phyloP scores from a whole-genome alignment of 352 stramenopile genomes.

The Phytophthora macrochlamydospora region DNA sequence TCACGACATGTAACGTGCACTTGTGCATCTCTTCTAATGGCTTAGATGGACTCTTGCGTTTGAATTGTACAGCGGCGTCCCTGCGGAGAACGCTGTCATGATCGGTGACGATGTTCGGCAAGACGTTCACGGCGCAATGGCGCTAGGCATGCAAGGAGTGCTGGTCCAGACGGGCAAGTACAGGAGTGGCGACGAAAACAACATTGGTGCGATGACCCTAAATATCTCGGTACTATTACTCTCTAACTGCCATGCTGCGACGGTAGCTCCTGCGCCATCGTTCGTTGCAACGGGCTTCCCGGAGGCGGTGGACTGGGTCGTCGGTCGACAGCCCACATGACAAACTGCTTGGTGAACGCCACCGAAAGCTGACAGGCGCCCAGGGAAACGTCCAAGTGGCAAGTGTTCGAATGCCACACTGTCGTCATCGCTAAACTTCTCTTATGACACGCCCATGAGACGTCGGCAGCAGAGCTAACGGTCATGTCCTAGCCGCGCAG shows the following conservation, averaged over 20 bases:
- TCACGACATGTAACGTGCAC: slow-evolving; percentile 38
- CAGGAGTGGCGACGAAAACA: slow-evolving; percentile 40
- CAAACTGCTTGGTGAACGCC: neutral
- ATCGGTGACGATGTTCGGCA: slow-evolving; percentile 63
- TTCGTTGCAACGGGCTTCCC: slow-evolving; percentile 36
- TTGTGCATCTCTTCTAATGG: neutral
- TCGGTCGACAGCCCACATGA: slow-evolving; percentile 4
- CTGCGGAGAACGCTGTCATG: slow-evolving; percentile 45
- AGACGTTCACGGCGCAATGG: slow-evolving; percentile 52
- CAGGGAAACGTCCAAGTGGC: too few species aligned
- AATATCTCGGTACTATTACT: neutral
- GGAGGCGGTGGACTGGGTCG: slow-evolving; percentile 38
- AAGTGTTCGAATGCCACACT: too few species aligned
- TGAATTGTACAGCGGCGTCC: slow-evolving; percentile 20
- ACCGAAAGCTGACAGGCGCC: neutral
- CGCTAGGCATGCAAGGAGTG: slow-evolving; percentile 45
- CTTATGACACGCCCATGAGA: too few species aligned
- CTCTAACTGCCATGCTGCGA: neutral
- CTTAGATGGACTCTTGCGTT: too few species aligned
- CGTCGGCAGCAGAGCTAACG: too few species aligned
- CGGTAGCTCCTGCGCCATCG: slow-evolving; percentile 16
- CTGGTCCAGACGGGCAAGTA: slow-evolving; percentile 67
- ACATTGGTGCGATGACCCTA: slow-evolving; percentile 12
- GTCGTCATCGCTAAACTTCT: too few species aligned
- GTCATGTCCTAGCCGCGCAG: too few species aligned